Base-by-base conservation (phyloP, 2,329 filamentous ascomycete genomes). In the Xylariaceae sp. region DNA sequence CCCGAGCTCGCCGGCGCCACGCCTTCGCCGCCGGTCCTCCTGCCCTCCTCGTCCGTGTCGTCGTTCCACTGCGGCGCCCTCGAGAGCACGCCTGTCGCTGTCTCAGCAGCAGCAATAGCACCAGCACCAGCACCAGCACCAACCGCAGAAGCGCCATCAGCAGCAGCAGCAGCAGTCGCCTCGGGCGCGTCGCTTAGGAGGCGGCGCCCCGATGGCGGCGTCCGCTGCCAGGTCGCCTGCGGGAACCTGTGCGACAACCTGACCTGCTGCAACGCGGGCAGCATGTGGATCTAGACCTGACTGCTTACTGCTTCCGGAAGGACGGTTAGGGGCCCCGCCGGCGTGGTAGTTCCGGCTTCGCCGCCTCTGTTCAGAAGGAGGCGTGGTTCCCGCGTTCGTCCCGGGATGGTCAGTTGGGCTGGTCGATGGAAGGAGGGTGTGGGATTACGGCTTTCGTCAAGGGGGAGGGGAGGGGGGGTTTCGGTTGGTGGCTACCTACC, bases 1-100 rank as follows among this genome's bases (percentile, higher is more conserved):
- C 81, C 81, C 0, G 81, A 85, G 52, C 45, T 54, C 17, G 45
- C 49, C 5, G 33, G 31, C 5, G 32, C 43, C 7, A 11, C 32
- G 27, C 23, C 36, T 14, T 17, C n/a, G n/a, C n/a, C n/a, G n/a
- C n/a, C n/a, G n/a, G n/a, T n/a, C 33, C 14, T 19, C 24, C 14
- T 23, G 30, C 14, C 23, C 23, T 19, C 21, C 31, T 24, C 12
- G 32, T 29, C 5, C 24, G 27, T 5, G 27, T 26, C 14, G n/a
- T n/a, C n/a, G n/a, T n/a, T n/a, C n/a, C n/a, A n/a, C n/a, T 33
- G 19, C 23, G 33, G 21, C 23, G 36, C 31, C 18, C 33, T 23
- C n/a, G 39, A 33, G 5, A 32, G 33, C 16, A 23, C 29, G 10
- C 15, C 19, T n/a, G n/a, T n/a, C n/a, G n/a, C n/a, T n/a, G n/a